A percentile compares a stretch with the other conserved stretches of the same genome.
These are phyloP conservation scores for Capsicum pubescens DNA, from an alignment of 257 asterid species.

Conservation along the genomic window DNA sequence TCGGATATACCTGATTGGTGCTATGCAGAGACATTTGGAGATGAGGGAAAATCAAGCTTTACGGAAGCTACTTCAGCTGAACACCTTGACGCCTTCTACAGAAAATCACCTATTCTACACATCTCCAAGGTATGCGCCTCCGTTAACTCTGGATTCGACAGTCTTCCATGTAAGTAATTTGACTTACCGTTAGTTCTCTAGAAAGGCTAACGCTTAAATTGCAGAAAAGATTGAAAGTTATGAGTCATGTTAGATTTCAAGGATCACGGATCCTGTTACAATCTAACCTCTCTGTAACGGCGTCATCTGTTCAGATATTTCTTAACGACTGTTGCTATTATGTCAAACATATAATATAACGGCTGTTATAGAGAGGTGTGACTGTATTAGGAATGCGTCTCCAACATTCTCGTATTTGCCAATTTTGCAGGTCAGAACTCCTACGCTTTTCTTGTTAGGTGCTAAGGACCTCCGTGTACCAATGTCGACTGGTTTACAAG, in stretches of 20 bases:
- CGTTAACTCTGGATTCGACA: neutral
- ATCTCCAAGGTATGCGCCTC: slow-evolving; percentile 61
- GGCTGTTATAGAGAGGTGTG: neutral
- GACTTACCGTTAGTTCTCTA: neutral
- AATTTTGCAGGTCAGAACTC: slow-evolving; percentile 82
- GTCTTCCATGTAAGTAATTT: neutral
- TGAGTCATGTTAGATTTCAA: slow-evolving; percentile 17
- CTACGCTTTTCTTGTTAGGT: slow-evolving; percentile 79
- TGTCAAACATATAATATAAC: neutral
- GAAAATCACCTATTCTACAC: slow-evolving; percentile 89
- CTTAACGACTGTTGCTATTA: neutral
- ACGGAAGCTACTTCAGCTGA: slow-evolving; percentile 87
- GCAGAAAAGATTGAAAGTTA: neutral
- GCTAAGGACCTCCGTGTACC: slow-evolving; percentile 97
- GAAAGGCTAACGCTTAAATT: neutral
- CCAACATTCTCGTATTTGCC: neutral
- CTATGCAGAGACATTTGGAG: slow-evolving; percentile 73
- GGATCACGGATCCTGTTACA: neutral
- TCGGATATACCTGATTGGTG: slow-evolving; percentile 96
- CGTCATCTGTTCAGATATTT: neutral
- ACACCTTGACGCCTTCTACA: slow-evolving; percentile 60
- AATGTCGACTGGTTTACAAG: slow-evolving; percentile 80
- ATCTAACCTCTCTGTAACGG: neutral
- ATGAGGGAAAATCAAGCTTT: slow-evolving; percentile 57
- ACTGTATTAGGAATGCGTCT: neutral